Base-by-base conservation (phyloP, 2,329 filamentous ascomycete genomes). In the Raffaelea arxii region DNA sequence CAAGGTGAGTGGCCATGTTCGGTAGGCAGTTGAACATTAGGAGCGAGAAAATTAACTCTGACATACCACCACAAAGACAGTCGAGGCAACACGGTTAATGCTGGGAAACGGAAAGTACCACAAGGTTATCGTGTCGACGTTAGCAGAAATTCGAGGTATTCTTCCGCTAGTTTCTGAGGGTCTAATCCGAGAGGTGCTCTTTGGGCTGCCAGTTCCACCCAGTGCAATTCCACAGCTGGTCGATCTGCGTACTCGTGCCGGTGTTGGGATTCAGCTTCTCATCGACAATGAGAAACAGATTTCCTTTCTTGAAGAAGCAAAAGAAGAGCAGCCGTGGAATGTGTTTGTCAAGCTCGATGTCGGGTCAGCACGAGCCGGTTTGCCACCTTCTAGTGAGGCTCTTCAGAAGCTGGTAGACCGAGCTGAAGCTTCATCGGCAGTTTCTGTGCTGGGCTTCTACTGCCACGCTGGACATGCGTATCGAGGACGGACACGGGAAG, bases 271-370 rank as follows among this genome's bases (percentile, higher is more conserved):
- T 89, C n/a, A 73, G 75, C 19, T 89, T 4, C 77, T 90, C 58
- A 68, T 88, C 46, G 86, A 91, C 59, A 77, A 89, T 59, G 66
- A 71, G 0, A 67, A 70, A 11, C 83, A 86, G 57, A 60, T 86
- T 3, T 58, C 66, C 2, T 51, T 62, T 25, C 62, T 70, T 10
- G 61, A 41, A 16, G 4, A 11, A 19, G 21, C 23, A 2, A 21
- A 6, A 10, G 19, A 21, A 19, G 5, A 11, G 66, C 2, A 51
- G 62, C 27, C 70, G 7, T 62, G 78, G n/a, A 57, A 69, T 0
- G 66, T 85, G 12, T 85, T 81, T 56, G 66, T 90, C 55, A 89
- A 90, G 56, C 75, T 90, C 36, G 84, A 91, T 58, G 80, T 84
- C 39, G 83, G 84, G 9, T 79, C 79, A 54, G 72, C 79, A 57